These are phyloP conservation scores for Triticum timopheevii DNA, from an alignment of 176 grass and related monocot species.

Conservation along the genomic window DNA sequence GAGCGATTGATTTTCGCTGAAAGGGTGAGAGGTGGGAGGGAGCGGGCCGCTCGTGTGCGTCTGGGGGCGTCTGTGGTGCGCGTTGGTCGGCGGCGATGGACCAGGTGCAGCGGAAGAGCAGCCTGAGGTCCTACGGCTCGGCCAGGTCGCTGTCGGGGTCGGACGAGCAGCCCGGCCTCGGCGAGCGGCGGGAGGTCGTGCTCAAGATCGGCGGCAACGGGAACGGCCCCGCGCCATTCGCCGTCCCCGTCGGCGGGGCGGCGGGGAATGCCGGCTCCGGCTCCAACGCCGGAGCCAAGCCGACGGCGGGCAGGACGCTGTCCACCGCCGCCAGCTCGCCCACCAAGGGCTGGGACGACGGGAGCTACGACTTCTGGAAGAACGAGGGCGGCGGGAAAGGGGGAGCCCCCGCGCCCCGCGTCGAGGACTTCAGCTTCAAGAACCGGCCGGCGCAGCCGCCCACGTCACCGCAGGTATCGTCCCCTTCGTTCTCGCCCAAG, in stretches of 20 bases:
- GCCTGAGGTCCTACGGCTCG: constrained; percentile 41
- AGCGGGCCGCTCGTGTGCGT: neutral
- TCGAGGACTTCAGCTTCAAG: constrained; percentile 63
- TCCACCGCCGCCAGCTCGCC: constrained; percentile 24
- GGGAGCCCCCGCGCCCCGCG: neutral
- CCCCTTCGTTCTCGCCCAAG: constrained; percentile 29
- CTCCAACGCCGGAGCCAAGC: neutral
- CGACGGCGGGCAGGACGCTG: neutral
- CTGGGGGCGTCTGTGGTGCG: neutral
- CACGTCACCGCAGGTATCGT: constrained; percentile 8
- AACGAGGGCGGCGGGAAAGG: neutral
- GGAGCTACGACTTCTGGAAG: constrained; percentile 53
- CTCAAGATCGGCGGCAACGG: constrained; percentile 70
- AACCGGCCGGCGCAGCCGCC: constrained; percentile 19
- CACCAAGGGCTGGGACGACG: constrained; percentile 55
- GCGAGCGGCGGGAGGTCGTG: constrained; percentile 41
- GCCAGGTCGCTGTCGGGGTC: constrained; percentile 20
- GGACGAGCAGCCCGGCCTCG: constrained; percentile 23
- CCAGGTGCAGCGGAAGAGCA: constrained; percentile 31
- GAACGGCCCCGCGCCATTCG: constrained; percentile 32
- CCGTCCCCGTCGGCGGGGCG: neutral
- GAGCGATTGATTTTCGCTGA: neutral
- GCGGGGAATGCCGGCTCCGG: constrained; percentile 33
- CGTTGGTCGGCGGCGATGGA: constrained; percentile 35
- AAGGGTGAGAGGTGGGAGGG: neutral